phyloP scores from a whole-genome alignment of 108 stramenopile genomes.

The Schizochytrium sp. region DNA sequence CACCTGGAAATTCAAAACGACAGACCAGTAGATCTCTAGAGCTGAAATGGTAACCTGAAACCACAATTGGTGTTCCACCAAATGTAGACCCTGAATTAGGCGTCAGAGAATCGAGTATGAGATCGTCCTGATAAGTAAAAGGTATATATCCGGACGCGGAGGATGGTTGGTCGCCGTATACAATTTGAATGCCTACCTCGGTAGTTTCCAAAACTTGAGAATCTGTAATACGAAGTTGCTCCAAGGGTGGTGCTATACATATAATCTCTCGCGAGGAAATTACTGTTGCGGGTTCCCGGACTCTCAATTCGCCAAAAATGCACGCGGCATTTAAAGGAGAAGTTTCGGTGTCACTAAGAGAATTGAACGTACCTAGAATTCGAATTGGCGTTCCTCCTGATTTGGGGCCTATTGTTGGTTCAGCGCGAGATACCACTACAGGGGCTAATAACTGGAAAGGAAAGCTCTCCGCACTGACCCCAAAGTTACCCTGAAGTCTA shows the following conservation, averaged over 20 bases:
- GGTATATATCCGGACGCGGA: neutral
- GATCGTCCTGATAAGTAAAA: conserved; percentile 40
- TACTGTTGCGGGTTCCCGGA: neutral
- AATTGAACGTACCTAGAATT: neutral
- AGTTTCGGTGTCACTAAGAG: neutral
- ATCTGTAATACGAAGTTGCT: neutral
- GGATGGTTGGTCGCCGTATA: neutral
- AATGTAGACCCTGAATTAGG: conserved; percentile 60
- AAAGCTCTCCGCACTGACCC: neutral
- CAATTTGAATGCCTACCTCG: neutral
- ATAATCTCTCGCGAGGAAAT: neutral
- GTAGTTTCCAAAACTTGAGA: neutral
- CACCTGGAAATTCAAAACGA: conserved; percentile 63
- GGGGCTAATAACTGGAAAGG: neutral
- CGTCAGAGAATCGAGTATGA: neutral
- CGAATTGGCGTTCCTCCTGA: conserved; percentile 17
- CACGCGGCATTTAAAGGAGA: neutral
- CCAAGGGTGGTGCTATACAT: neutral
- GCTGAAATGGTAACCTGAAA: conserved; percentile 62
- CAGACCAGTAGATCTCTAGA: conserved; percentile 51
- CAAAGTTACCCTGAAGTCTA: neutral
- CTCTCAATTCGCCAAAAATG: neutral
- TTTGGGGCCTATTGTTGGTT: neutral
- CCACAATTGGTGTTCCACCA: conserved; percentile 65
- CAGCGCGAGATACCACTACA: neutral